phyloP scores from a whole-genome alignment of 2,329 filamentous ascomycete species.

The Aspergillus tamarii region DNA sequence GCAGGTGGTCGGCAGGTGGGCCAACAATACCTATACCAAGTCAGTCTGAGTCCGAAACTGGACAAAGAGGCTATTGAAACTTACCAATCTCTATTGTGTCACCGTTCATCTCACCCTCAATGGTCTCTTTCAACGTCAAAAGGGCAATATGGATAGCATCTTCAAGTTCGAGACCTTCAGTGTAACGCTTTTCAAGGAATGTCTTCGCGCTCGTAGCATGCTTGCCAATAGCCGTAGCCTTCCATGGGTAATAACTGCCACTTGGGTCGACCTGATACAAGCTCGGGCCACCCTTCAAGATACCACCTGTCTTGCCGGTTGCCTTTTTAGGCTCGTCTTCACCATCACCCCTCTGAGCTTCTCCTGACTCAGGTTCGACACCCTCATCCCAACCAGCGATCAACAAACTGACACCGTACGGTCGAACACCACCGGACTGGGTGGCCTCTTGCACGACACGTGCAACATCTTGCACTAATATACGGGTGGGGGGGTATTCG shows the following conservation, averaged over 20 bases:
- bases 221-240: constrained; percentile 98
- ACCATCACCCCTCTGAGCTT: constrained; percentile 58
- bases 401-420: constrained; percentile 93
- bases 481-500: constrained; percentile 98
- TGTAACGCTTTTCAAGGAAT: constrained; percentile 98
- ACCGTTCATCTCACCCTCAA: constrained; percentile 98
- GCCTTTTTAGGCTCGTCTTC: constrained; percentile 69
- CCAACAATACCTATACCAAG: constrained; percentile 82
- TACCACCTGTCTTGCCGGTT: constrained; percentile 88
- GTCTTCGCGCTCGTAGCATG: constrained; percentile 98
- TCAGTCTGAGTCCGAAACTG: constrained; percentile 2
- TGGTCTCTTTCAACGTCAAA: constrained; percentile 96
- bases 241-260: constrained; percentile 98
- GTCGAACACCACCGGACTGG: constrained; percentile 94
- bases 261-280: constrained; percentile 99
- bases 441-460: constrained; percentile 99
- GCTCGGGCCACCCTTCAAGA: constrained; percentile 93
- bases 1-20: constrained; percentile 86
- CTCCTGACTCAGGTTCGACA: constrained; percentile 80
- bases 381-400: constrained; percentile 98
- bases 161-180: constrained; percentile 93
- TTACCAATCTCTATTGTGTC: constrained; percentile 97
- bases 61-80: constrained; percentile 30
- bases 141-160: constrained; percentile 98
- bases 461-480: constrained; percentile 97